A percentile compares a stretch with the other conserved stretches of the same genome.
Evolutionary conservation across 495 filamentous ascomycete genomes (phyloP).

Genomic region (Tuber aestivum): DNA sequence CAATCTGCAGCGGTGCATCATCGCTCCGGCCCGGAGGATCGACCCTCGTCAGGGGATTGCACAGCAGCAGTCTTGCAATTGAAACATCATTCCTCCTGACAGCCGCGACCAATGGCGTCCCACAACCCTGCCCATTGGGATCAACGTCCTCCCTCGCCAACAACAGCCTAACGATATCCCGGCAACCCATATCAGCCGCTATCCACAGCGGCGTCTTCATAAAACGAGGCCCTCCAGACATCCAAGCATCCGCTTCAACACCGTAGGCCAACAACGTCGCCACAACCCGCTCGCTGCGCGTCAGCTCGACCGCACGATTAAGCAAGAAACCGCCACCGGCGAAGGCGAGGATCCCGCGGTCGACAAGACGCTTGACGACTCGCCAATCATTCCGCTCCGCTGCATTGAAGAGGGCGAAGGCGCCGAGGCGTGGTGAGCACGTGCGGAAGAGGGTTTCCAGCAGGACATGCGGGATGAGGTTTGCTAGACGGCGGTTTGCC

Average conservation of each 20-base stretch:
- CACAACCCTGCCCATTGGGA: neutral
- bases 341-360: neutral
- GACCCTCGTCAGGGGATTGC: neutral
- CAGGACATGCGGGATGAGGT: neutral
- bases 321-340: neutral
- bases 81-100: neutral
- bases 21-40: neutral
- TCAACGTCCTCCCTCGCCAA: neutral
- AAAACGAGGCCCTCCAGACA: neutral
- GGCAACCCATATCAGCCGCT: neutral
- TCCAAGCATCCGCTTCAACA: neutral
- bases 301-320: neutral
- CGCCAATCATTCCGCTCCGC: neutral
- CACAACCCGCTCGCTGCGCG: constrained; percentile 2
- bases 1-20: neutral
- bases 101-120: neutral
- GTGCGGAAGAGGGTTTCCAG: neutral
- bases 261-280: neutral
- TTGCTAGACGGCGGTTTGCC: neutral
- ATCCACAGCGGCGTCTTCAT: neutral
- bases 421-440: neutral
- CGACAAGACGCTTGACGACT: neutral
- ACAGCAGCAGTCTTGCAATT: neutral
- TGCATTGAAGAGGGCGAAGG: neutral
- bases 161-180: neutral